These are phyloP conservation scores for Ophiostoma quercus DNA, from an alignment of 2,329 filamentous ascomycete species.

Conservation along the genomic window DNA sequence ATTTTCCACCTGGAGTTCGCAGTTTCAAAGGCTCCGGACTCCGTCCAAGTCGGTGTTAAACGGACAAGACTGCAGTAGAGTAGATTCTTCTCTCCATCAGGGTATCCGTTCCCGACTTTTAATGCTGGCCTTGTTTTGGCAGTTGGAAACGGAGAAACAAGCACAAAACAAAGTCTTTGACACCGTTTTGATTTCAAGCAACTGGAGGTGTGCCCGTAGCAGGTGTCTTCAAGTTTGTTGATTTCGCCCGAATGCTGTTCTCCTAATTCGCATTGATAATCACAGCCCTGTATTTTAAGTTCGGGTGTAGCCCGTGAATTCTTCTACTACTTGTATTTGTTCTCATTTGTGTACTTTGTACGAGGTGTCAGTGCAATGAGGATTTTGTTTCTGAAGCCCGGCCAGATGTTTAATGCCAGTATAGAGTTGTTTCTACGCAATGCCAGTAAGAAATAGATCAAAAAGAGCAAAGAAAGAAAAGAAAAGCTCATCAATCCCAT, in stretches of 20 bases:
- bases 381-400: too few relatives aligned
- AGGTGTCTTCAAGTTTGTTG: background rate
- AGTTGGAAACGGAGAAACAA: background rate
- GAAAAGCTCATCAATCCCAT: background rate
- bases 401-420: too few relatives aligned
- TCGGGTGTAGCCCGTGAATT: background rate
- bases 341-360: too few relatives aligned
- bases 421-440: too few relatives aligned
- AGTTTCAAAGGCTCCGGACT: conserved; percentile 17
- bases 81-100: background rate
- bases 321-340: too few relatives aligned
- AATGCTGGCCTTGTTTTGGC: background rate
- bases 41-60: conserved; percentile 11
- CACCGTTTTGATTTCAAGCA: background rate
- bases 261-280: background rate
- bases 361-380: too few relatives aligned
- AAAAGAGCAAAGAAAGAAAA: too few relatives aligned
- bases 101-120: background rate
- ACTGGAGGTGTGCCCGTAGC: background rate
- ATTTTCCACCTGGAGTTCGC: conserved; percentile 14
- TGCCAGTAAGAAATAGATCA: too few relatives aligned
- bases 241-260: background rate
- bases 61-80: background rate
- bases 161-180: background rate
- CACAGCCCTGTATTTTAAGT: background rate